Conservation (phyloP, 1,139 yeast genomes). For the Suhomyces coccinellae region DNA sequence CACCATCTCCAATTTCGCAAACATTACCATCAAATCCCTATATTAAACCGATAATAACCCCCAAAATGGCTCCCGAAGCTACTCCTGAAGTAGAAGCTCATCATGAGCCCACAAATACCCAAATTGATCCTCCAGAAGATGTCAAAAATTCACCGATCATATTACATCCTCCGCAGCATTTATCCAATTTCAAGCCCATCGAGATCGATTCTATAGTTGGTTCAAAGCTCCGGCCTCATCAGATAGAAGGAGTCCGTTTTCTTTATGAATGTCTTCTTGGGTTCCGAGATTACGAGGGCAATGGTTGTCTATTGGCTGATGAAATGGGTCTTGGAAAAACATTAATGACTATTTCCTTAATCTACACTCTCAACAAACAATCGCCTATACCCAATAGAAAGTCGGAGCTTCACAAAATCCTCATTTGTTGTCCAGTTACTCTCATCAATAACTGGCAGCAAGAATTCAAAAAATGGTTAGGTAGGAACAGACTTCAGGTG, state of each 20-base stretch:
- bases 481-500: constrained; percentile 59
- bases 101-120: neutral
- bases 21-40: neutral
- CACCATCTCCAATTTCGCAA: constrained; percentile 10
- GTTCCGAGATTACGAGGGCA: constrained; percentile 42
- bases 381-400: constrained; percentile 48
- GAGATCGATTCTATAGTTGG: constrained; percentile 69
- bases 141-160: neutral
- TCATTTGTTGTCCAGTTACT: constrained; percentile 92
- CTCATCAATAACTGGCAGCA: constrained; percentile 82
- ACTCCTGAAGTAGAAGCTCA: constrained; percentile 2
- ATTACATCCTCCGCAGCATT: constrained; percentile 3
- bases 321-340: constrained; percentile 99
- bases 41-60: neutral
- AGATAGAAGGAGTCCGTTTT: constrained; percentile 77
- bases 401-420: constrained; percentile 54
- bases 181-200: constrained; percentile 1
- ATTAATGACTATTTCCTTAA: constrained; percentile 74
- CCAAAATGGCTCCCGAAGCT: neutral
- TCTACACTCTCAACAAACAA: constrained; percentile 84
- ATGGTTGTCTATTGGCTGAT: constrained; percentile 87
- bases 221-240: constrained; percentile 71
- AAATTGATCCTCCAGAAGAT: neutral
- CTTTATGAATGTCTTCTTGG: constrained; percentile 85
- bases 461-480: constrained; percentile 92